A percentile compares a stretch with the other conserved stretches of the same genome.
phyloP scores from a whole-genome alignment of 2,329 filamentous ascomycete species.

The Aspergillus proliferans region DNA sequence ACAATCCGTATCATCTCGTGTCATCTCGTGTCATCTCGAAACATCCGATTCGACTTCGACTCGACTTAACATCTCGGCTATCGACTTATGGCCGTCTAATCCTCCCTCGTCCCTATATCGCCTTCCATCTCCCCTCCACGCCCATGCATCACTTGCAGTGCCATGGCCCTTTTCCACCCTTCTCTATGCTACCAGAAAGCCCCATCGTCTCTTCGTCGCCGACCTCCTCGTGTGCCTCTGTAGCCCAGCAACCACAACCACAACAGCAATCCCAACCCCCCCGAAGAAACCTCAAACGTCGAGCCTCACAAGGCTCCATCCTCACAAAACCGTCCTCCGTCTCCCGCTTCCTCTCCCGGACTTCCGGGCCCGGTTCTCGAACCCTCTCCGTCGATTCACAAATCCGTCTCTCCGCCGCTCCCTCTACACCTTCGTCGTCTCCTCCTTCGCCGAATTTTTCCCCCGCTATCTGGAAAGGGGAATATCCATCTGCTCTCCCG shows the following conservation, averaged over 20 bases:
- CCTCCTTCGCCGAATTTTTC: slow-evolving; percentile 27
- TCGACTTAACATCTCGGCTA: too few relatives aligned
- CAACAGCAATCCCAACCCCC: neutral
- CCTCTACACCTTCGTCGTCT: slow-evolving; percentile 22
- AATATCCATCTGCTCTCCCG: slow-evolving; percentile 31
- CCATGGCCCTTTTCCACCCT: slow-evolving; percentile 25
- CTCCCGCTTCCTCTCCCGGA: slow-evolving; percentile 31
- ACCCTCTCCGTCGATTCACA: slow-evolving; percentile 23
- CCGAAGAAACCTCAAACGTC: slow-evolving; percentile 23
- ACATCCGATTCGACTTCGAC: neutral
- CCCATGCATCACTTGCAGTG: slow-evolving; percentile 29
- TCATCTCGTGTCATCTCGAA: neutral
- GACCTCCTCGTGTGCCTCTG: slow-evolving; percentile 10
- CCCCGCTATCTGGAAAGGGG: slow-evolving; percentile 19
- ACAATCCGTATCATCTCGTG: neutral
- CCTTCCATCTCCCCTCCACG: neutral
- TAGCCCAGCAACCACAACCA: neutral
- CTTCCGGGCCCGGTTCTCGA: slow-evolving; percentile 21
- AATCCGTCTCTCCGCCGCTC: slow-evolving; percentile 30
- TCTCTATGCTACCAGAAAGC: slow-evolving; percentile 17
- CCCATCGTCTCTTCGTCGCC: slow-evolving; percentile 23
- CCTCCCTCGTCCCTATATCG: neutral
- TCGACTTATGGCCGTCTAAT: too few relatives aligned
- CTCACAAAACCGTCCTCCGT: slow-evolving; percentile 28
- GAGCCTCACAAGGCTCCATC: slow-evolving; percentile 33